Evolutionary conservation across 1,284 basidiomycete species (phyloP), one percentile per base, ranked within the genome.

Genomic region (Phlebopus sp.): DNA sequence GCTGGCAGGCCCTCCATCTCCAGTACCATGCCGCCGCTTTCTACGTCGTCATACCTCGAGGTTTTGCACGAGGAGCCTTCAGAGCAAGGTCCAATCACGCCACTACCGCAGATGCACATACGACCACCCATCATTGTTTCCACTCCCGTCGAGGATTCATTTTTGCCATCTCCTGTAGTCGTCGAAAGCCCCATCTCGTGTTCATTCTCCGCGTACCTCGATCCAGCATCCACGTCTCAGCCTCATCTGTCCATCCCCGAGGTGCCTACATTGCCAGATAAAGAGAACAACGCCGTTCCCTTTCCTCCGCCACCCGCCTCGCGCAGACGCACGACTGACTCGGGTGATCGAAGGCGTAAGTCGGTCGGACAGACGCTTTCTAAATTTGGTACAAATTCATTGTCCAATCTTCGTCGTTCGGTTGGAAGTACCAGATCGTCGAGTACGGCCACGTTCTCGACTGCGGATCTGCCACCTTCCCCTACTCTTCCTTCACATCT

Each of bases 391-490:
- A 55, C 64, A 2, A 55, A 55, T 7, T 71, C 73, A 3, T 51
- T 74, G 7, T 60, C 60, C 32, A 73, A 67, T 48, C 56, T 77
- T 25, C 66, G 69, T 27, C 69, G 69, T 19, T 70, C 74, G 9
- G 62, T 65, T 5, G 70, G 68, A 15, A 67, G 49, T 8, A 43
- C 64, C 23, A 14, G 23, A 41, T 29, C 44, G 4, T 48, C 46
- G 15, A 61, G 64, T 17, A 49, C 53, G 3, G 52, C 41, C 18
- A 52, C 58, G 8, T 48, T 53, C 18, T 62, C 64, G 9, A 50
- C 37, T 19, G 31, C 47, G 37, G 53, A 60, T 45, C 47, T 43
- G 4, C 45, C 41, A 5, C 35, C 40, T 29, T 47, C 41, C 1
- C 31, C 42, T 15, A 45, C 40, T 6, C 50, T 37, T 3, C 11